Evolutionary conservation across 192 early-diverging fungal species (phyloP).

Genomic region (Rhizoclosmatium globosum): DNA sequence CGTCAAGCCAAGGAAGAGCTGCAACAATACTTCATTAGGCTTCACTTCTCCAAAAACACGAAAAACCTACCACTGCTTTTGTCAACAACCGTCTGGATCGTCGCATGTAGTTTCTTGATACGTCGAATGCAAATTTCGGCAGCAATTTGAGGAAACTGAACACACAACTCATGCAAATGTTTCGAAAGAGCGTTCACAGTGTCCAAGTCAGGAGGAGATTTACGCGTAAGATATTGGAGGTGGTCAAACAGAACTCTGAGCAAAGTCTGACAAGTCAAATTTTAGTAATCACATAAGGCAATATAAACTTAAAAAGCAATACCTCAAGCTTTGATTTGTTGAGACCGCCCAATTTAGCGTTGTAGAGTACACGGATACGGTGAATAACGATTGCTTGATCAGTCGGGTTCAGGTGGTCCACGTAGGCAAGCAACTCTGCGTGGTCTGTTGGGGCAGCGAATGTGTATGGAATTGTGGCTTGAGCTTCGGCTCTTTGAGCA

Average conservation of each 20-base stretch:
- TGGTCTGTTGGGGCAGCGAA: constrained; percentile 83
- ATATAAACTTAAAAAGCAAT: constrained; percentile 10
- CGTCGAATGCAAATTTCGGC: constrained; percentile 29
- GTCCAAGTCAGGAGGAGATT: constrained; percentile 51
- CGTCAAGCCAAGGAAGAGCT: constrained; percentile 36
- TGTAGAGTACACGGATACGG: constrained; percentile 84
- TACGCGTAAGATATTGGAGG: constrained; percentile 67
- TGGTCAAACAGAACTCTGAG: constrained; percentile 76
- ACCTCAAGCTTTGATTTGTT: constrained; percentile 80
- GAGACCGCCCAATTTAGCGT: constrained; percentile 80
- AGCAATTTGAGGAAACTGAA: constrained; percentile 26
- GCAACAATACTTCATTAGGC: not conserved
- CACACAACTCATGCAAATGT: constrained; percentile 45
- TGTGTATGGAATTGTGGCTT: constrained; percentile 76
- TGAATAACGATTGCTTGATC: constrained; percentile 80
- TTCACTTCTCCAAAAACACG: not conserved
- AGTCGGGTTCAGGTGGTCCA: constrained; percentile 66
- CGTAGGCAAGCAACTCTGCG: constrained; percentile 71
- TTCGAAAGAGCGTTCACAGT: constrained; percentile 36
- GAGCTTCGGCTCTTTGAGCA: constrained; percentile 40
- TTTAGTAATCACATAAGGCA: not conserved
- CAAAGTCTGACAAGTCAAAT: constrained; percentile 46
- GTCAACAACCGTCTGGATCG: constrained; percentile 14
- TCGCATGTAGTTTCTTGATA: constrained; percentile 26
- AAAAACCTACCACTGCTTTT: constrained; percentile 29